Conservation (phyloP, 441 rosid species). For the Gossypium trilobum region DNA sequence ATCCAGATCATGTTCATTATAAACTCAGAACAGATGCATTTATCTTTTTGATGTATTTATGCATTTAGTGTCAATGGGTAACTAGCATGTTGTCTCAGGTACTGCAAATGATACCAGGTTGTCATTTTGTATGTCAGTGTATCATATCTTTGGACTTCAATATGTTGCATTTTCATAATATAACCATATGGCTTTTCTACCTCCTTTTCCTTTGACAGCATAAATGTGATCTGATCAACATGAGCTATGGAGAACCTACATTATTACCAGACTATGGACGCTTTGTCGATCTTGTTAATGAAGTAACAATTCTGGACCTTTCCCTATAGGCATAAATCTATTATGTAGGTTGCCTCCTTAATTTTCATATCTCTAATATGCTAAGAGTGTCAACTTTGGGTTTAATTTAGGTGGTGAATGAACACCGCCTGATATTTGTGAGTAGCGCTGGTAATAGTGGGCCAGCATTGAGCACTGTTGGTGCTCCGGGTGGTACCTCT, state of each 20-base stretch:
- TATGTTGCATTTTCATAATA: slow-evolving; percentile 15
- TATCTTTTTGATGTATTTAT: not conserved
- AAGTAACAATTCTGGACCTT: slow-evolving; percentile 45
- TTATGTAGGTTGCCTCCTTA: slow-evolving; percentile 5
- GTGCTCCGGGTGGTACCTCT: slow-evolving; percentile 97
- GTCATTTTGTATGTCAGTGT: not conserved
- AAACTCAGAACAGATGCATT: not conserved
- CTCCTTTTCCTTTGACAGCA: slow-evolving; percentile 44
- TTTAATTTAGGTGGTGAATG: slow-evolving; percentile 68
- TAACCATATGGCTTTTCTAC: slow-evolving; percentile 1
- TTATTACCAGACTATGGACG: slow-evolving; percentile 93
- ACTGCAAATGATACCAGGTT: not conserved
- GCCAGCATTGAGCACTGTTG: slow-evolving; percentile 90
- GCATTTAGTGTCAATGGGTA: not conserved
- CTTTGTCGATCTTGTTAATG: slow-evolving; percentile 89
- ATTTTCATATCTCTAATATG: slow-evolving; percentile 13
- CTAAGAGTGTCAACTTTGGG: slow-evolving; percentile 10
- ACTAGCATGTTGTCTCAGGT: not conserved
- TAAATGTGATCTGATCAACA: slow-evolving; percentile 95
- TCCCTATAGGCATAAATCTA: slow-evolving; percentile 1
- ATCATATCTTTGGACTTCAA: slow-evolving; percentile 3
- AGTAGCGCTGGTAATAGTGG: slow-evolving; percentile 99
- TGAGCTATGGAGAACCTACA: slow-evolving; percentile 91
- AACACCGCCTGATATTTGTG: slow-evolving; percentile 76
- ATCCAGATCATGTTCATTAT: not conserved